phyloP scores from a whole-genome alignment of 2,329 filamentous ascomycete genomes.

The Verticillium nubilum region DNA sequence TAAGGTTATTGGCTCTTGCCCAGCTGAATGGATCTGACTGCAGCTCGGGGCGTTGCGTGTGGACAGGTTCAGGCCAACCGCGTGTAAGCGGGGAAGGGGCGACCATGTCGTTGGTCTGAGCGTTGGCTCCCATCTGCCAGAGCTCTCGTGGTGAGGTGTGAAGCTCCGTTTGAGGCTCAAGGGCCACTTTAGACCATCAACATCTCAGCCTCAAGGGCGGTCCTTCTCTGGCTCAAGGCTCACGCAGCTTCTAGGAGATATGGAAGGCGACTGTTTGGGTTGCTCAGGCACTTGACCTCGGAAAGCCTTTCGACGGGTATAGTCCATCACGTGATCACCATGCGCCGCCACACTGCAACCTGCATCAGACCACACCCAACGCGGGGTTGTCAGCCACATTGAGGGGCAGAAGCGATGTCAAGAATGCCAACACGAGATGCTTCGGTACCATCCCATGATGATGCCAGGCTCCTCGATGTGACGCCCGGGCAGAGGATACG shows the following conservation, averaged over 20 bases:
- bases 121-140: background rate
- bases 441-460: background rate
- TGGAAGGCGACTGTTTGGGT: too few relatives aligned
- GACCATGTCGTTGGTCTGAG: background rate
- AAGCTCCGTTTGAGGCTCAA: too few relatives aligned
- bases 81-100: background rate
- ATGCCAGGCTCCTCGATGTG: background rate
- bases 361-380: background rate
- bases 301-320: background rate
- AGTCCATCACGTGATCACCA: background rate
- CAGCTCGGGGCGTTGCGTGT: background rate
- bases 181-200: too few relatives aligned
- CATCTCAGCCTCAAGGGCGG: too few relatives aligned
- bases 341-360: constrained; percentile 1
- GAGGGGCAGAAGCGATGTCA: constrained; percentile 5
- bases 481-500: background rate
- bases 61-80: background rate
- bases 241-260: too few relatives aligned
- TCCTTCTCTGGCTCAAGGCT: too few relatives aligned
- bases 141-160: background rate
- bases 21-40: constrained; percentile 2
- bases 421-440: background rate
- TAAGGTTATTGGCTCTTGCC: constrained; percentile 1
- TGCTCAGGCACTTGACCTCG: background rate
- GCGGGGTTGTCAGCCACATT: constrained; percentile 7